A percentile compares a stretch with the other conserved stretches of the same genome.
Conservation (phyloP, 1,284 basidiomycete genomes). For the Heterobasidion occidentale region DNA sequence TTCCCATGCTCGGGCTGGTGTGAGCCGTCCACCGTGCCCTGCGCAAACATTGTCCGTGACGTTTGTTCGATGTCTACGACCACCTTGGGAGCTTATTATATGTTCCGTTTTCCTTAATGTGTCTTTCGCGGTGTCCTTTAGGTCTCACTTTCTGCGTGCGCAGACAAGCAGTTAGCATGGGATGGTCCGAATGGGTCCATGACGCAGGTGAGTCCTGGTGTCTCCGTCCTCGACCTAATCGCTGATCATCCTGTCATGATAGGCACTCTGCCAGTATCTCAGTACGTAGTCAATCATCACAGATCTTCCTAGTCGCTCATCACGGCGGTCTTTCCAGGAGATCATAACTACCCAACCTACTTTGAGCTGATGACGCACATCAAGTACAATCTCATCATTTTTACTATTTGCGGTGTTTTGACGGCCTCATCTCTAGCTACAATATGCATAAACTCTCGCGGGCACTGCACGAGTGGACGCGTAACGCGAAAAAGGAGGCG, state of each 20-base stretch:
- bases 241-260: neutral
- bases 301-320: no score
- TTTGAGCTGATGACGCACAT: neutral
- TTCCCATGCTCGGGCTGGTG: no score
- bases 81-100: no score
- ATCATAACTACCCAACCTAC: neutral
- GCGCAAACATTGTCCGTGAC: no score
- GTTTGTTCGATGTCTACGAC: no score
- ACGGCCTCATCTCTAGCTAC: neutral
- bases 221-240: neutral
- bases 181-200: neutral
- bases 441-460: neutral
- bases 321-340: no score
- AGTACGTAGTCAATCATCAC: neutral
- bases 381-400: neutral
- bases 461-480: slow-evolving; percentile 2
- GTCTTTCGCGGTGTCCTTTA: neutral
- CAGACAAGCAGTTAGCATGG: neutral
- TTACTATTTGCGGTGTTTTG: neutral
- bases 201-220: neutral
- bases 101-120: neutral
- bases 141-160: neutral
- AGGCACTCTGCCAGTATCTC: neutral
- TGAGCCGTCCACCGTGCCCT: no score
- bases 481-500: neutral